Percentiles rank a stretch among this genome's conserved stretches.
Evolutionary conservation across 2,329 filamentous ascomycete species (phyloP).

Genomic region (Byssochlamys sp.): DNA sequence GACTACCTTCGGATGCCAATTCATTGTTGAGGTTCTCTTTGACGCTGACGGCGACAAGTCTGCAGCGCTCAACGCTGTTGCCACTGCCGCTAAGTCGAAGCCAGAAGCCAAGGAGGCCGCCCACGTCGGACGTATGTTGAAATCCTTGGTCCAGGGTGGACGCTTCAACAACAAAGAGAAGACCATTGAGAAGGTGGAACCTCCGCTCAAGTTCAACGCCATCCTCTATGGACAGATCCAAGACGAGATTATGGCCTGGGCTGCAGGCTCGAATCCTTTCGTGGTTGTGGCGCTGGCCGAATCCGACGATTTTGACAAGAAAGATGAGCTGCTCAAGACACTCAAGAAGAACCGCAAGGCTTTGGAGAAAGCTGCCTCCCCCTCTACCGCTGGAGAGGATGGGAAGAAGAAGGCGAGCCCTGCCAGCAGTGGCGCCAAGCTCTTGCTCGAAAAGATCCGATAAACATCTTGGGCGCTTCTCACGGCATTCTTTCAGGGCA

Average conservation of each 20-base stretch:
- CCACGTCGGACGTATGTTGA: conserved; percentile 71
- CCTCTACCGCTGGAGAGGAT: conserved; percentile 45
- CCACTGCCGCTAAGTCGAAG: conserved; percentile 35
- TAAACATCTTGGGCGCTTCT: conserved; percentile 4
- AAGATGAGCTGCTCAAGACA: conserved; percentile 56
- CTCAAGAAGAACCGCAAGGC: conserved; percentile 64
- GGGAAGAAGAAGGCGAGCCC: conserved; percentile 27
- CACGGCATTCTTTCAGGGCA: background rate
- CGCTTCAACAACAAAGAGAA: conserved; percentile 68
- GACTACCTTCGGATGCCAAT: conserved; percentile 75
- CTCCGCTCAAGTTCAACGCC: conserved; percentile 69
- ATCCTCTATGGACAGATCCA: conserved; percentile 74
- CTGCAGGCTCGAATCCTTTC: conserved; percentile 74
- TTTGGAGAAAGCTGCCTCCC: conserved; percentile 49
- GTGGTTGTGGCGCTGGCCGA: conserved; percentile 75
- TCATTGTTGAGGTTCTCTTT: conserved; percentile 73
- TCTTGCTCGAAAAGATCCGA: conserved; percentile 29
- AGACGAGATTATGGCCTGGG: conserved; percentile 68
- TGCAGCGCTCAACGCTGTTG: conserved; percentile 61
- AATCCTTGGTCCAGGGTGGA: conserved; percentile 81
- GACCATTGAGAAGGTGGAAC: conserved; percentile 60
- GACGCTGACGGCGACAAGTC: conserved; percentile 65
- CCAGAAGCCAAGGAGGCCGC: conserved; percentile 51
- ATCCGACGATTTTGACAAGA: conserved; percentile 58
- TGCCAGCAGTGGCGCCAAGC: conserved; percentile 38